These are phyloP conservation scores for Coniochaeta sp. DNA, from an alignment of 2,329 filamentous ascomycete genomes.

Conservation along the genomic window DNA sequence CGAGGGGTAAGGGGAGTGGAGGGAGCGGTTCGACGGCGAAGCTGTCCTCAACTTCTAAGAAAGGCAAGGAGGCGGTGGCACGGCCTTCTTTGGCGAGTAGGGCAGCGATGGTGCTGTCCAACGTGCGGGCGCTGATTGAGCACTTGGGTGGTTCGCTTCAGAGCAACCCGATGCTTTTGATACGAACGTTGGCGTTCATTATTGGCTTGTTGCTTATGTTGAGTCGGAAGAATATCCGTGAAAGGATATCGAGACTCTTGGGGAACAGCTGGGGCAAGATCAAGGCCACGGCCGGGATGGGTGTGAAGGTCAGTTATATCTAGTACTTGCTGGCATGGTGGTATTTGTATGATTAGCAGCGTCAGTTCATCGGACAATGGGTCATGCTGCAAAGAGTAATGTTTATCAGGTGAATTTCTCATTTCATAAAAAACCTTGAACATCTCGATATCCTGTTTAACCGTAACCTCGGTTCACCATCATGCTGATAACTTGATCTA, in stretches of 20 bases:
- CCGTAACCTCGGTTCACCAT: background rate
- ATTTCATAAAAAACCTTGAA: background rate
- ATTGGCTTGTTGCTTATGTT: conserved; percentile 71
- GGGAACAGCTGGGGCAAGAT: conserved; percentile 73
- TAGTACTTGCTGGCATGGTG: conserved; percentile 30
- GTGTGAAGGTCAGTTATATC: conserved; percentile 95
- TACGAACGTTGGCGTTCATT: conserved; percentile 68
- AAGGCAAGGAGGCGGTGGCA: conserved; percentile 21
- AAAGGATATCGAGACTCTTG: conserved; percentile 63
- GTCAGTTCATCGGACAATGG: background rate
- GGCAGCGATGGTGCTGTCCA: conserved; percentile 44
- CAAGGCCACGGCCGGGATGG: conserved; percentile 83
- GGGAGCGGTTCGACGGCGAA: background rate
- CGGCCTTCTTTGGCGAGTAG: conserved; percentile 33
- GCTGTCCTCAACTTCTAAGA: conserved; percentile 19
- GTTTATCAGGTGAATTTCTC: background rate
- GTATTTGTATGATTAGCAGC: conserved; percentile 3
- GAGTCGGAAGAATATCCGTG: conserved; percentile 65
- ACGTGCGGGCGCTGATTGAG: conserved; percentile 43
- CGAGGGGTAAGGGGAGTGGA: background rate
- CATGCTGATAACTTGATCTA: background rate
- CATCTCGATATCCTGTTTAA: background rate
- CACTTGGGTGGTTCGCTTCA: conserved; percentile 41
- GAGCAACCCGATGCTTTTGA: conserved; percentile 48
- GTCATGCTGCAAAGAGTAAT: conserved; percentile 4